phyloP scores from a whole-genome alignment of 2,329 filamentous ascomycete species.

The Pezicula rhizophila region DNA sequence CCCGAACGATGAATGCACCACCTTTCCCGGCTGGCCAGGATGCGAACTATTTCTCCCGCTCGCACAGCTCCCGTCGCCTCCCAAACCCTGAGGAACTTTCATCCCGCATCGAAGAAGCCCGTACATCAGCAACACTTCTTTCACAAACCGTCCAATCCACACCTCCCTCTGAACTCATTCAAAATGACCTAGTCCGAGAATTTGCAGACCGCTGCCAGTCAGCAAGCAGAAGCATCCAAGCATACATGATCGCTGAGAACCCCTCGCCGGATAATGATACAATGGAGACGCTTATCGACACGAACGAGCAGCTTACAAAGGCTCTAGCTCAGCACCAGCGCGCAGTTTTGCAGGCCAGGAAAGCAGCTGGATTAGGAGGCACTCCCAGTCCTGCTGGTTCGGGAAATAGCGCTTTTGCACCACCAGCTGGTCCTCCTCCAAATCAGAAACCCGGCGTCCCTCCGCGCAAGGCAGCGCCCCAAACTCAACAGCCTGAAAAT shows the following conservation, averaged over 20 bases:
- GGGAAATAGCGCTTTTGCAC: slow-evolving; percentile 9
- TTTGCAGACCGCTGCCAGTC: slow-evolving; percentile 81
- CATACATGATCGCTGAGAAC: slow-evolving; percentile 74
- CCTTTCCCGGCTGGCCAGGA: slow-evolving; percentile 35
- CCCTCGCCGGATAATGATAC: slow-evolving; percentile 88
- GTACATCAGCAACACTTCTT: slow-evolving; percentile 85
- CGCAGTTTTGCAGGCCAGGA: slow-evolving; percentile 60
- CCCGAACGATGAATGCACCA: slow-evolving; percentile 37
- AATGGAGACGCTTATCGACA: slow-evolving; percentile 88
- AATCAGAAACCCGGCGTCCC: slow-evolving; percentile 10
- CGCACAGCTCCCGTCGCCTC: slow-evolving; percentile 38
- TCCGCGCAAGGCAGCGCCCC: slow-evolving; percentile 10
- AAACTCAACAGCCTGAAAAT: slow-evolving; percentile 19
- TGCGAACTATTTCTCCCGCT: slow-evolving; percentile 53
- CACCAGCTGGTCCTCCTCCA: slow-evolving; percentile 11
- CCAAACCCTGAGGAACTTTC: slow-evolving; percentile 73
- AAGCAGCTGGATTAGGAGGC: slow-evolving; percentile 40
- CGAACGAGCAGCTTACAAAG: slow-evolving; percentile 82
- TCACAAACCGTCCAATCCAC: slow-evolving; percentile 87
- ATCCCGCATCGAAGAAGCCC: slow-evolving; percentile 81
- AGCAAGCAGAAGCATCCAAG: slow-evolving; percentile 75
- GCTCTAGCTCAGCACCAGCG: slow-evolving; percentile 81
- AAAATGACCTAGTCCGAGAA: slow-evolving; percentile 86
- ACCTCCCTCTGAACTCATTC: slow-evolving; percentile 65
- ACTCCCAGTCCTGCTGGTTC: slow-evolving; percentile 10